These are phyloP conservation scores for Trametes cubensis DNA, from an alignment of 768 basidiomycete genomes.

Conservation along the genomic window DNA sequence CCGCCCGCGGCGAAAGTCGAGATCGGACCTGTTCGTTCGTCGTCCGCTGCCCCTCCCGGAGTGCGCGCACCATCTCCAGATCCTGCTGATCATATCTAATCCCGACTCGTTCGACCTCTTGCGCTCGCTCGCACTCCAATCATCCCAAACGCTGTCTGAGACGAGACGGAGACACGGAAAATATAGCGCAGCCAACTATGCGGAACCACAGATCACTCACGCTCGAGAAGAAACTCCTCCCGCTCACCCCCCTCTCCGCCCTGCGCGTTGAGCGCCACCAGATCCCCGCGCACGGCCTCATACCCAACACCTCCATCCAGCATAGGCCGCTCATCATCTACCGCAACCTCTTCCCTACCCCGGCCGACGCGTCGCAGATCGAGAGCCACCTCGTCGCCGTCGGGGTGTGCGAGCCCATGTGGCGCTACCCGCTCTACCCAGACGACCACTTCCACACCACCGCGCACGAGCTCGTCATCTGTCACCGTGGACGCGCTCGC, in stretches of 20 bases:
- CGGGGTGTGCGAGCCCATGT: conserved; percentile 42
- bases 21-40: too few relatives aligned
- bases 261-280: conserved; percentile 36
- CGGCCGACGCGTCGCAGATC: conserved; percentile 30
- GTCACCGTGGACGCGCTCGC: conserved; percentile 37
- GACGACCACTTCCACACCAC: conserved; percentile 47
- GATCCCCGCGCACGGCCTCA: conserved; percentile 37
- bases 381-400: conserved; percentile 39
- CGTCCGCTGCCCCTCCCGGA: too few relatives aligned
- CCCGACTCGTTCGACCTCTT: neutral
- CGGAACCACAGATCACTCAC: conserved; percentile 2
- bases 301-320: conserved; percentile 43
- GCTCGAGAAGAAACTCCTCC: conserved; percentile 14
- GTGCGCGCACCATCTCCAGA: too few relatives aligned
- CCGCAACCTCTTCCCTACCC: conserved; percentile 34
- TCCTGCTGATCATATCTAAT: too few relatives aligned
- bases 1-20: too few relatives aligned
- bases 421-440: conserved; percentile 48
- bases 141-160: neutral
- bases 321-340: conserved; percentile 43
- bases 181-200: neutral
- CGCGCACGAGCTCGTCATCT: conserved; percentile 44
- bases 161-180: too few relatives aligned
- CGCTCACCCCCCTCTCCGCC: conserved; percentile 29
- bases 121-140: neutral